A percentile compares a stretch with the other conserved stretches of the same genome.
Evolutionary conservation across 2,329 filamentous ascomycete species (phyloP).

Genomic region (Colletotrichum sansevieriae): DNA sequence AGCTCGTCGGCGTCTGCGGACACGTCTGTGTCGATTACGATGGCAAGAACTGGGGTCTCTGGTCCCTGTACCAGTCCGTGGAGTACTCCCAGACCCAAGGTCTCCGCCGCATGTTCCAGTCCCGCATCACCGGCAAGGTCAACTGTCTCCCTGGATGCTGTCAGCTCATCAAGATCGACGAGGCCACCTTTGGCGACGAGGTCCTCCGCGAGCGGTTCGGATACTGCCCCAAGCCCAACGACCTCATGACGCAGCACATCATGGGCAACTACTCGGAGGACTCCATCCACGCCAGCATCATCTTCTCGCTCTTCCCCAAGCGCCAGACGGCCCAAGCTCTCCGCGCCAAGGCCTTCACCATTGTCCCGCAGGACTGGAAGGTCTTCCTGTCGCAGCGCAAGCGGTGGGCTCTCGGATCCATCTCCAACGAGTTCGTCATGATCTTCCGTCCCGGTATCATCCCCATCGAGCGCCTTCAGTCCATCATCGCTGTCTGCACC

Average conservation of each 20-base stretch:
- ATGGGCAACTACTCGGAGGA: slow-evolving; percentile 64
- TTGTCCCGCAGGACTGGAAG: slow-evolving; percentile 58
- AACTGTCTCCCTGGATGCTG: slow-evolving; percentile 64
- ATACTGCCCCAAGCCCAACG: slow-evolving; percentile 62
- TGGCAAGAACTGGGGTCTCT: slow-evolving; percentile 55
- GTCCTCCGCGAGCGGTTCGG: slow-evolving; percentile 61
- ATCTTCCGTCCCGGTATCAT: slow-evolving; percentile 58
- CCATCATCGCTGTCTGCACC: slow-evolving; percentile 60
- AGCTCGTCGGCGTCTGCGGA: slow-evolving; percentile 62
- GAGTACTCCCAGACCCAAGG: slow-evolving; percentile 63
- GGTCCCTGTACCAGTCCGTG: slow-evolving; percentile 62
- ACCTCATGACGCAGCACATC: slow-evolving; percentile 62
- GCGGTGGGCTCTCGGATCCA: slow-evolving; percentile 62
- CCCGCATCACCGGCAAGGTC: slow-evolving; percentile 62
- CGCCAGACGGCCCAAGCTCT: slow-evolving; percentile 61
- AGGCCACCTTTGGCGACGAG: slow-evolving; percentile 61
- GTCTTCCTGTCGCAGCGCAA: slow-evolving; percentile 64
- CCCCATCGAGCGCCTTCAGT: slow-evolving; percentile 59
- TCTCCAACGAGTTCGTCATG: slow-evolving; percentile 63
- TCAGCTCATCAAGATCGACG: slow-evolving; percentile 63
- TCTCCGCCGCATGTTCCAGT: slow-evolving; percentile 62
- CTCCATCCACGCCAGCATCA: slow-evolving; percentile 62
- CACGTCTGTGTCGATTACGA: slow-evolving; percentile 63
- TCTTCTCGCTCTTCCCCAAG: slow-evolving; percentile 59
- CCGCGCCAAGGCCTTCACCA: slow-evolving; percentile 60